Base-by-base conservation (phyloP, 2,329 filamentous ascomycete genomes). In the Fusarium sublunatum region DNA sequence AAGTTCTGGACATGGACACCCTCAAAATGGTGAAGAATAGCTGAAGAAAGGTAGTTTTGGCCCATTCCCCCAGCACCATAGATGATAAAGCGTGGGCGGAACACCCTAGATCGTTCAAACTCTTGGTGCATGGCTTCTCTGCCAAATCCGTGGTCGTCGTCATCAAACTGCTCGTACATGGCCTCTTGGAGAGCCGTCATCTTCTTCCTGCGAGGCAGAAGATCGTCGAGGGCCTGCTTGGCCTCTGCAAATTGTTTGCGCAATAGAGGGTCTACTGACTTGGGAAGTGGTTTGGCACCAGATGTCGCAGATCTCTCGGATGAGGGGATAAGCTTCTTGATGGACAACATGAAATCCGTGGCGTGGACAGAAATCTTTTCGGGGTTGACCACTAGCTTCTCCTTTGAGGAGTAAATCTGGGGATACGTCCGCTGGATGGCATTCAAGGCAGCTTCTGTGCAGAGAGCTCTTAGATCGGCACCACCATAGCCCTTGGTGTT, bases 401-500 rank as follows among this genome's bases (percentile, higher is more conserved):
- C 88, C 65, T 91, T 89, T 0, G 93, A 94, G 24, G 87, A 86
- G 79, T 99, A 99, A 61, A 99, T 97, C 72, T 99, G 95, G 13
- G 95, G 95, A 73, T 96, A 99, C 4, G 91, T 94, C 69, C 95
- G 86, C 76, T 99, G 95, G 24, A 99, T 95, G 3, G 95, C 91
- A 75, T 99, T 99, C 56, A 99, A 82, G 4, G 95, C 92, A 32
- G 95, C 94, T 80, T 99, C 95, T 0, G 95, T 99, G 76, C 93
- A 98, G 29, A 99, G 83, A 11, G 95, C 94, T 61, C 95, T 88
- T 63, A 99, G 80, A 78, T 99, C 95, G 26, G 95, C 95, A 83
- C 95, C 95, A 61, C 94, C 95, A 69, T 98, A 98, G 12, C 96
- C 96, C 77, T 97, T 97, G 4, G 94, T 97, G 72, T 94, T 83